Evolutionary conservation across 495 filamentous ascomycete species (phyloP).

Genomic region (Penicillium canescens): DNA sequence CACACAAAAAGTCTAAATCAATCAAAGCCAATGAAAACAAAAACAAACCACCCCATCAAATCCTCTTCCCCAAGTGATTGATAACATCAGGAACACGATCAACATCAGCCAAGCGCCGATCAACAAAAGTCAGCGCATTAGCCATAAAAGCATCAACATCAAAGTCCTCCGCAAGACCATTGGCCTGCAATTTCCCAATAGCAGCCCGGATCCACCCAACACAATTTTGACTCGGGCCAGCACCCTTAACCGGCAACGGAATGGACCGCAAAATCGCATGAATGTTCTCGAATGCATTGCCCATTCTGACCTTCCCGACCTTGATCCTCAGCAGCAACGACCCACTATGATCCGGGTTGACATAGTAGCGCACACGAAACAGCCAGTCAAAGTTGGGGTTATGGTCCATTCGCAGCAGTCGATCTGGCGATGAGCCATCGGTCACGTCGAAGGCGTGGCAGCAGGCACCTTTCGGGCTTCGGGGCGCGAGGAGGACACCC

Average conservation of each 20-base stretch:
- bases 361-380: background rate
- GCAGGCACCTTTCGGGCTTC: background rate
- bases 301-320: background rate
- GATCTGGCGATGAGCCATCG: slow-evolving; percentile 1
- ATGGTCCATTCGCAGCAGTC: background rate
- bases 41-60: background rate
- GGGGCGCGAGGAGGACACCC: slow-evolving; percentile 14
- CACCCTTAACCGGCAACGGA: background rate
- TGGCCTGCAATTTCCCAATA: background rate
- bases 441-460: slow-evolving; percentile 6
- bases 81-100: background rate
- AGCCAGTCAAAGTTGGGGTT: slow-evolving; percentile 5
- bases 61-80: background rate
- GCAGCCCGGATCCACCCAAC: slow-evolving; percentile 1
- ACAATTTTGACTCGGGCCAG: slow-evolving; percentile 3
- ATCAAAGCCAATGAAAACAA: too few species aligned
- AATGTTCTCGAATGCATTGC: background rate
- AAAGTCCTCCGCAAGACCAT: background rate
- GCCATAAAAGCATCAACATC: background rate
- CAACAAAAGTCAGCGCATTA: slow-evolving; percentile 1
- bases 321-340: background rate
- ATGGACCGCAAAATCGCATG: background rate
- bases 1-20: too few species aligned
- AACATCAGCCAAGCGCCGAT: background rate
- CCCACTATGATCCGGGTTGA: background rate